A percentile compares a stretch with the other conserved stretches of the same genome.
Evolutionary conservation across 306 rosid genomes (phyloP).

Genomic region (Rosa persica): DNA sequence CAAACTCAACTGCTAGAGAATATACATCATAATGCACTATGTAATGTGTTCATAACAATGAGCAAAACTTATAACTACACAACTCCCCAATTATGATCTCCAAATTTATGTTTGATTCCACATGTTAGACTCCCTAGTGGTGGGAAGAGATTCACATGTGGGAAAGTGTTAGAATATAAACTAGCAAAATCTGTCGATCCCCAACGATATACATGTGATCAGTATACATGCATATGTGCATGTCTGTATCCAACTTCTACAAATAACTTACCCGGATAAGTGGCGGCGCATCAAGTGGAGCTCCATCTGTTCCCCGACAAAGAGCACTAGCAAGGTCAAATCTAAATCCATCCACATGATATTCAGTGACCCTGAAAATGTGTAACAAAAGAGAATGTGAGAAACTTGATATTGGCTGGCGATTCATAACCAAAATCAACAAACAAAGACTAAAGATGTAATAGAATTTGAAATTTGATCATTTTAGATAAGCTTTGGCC

Average conservation of each 20-base stretch:
- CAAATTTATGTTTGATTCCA: not conserved
- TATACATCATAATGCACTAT: not conserved
- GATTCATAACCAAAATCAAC: not conserved
- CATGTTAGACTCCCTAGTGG: not conserved
- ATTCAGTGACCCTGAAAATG: slow-evolving; percentile 76
- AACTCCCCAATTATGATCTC: not conserved
- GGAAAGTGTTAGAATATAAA: not conserved
- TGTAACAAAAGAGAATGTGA: slow-evolving; percentile 17
- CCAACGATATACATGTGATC: not conserved
- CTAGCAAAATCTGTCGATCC: not conserved
- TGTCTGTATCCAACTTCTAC: not conserved
- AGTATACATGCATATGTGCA: not conserved
- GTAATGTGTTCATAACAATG: not conserved
- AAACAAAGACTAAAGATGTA: not conserved
- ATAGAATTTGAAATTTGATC: not conserved
- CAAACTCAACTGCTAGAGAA: not conserved
- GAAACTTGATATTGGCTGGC: slow-evolving; percentile 2
- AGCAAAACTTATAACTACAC: not conserved
- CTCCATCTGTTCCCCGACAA: slow-evolving; percentile 89
- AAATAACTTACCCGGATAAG: slow-evolving; percentile 61
- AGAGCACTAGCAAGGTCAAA: slow-evolving; percentile 94
- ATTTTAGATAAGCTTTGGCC: not conserved
- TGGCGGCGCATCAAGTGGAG: slow-evolving; percentile 80
- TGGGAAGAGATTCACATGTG: not conserved
- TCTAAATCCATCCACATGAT: slow-evolving; percentile 96